phyloP scores from a whole-genome alignment of 169 alveolate species.

The Eimeria zaria region DNA sequence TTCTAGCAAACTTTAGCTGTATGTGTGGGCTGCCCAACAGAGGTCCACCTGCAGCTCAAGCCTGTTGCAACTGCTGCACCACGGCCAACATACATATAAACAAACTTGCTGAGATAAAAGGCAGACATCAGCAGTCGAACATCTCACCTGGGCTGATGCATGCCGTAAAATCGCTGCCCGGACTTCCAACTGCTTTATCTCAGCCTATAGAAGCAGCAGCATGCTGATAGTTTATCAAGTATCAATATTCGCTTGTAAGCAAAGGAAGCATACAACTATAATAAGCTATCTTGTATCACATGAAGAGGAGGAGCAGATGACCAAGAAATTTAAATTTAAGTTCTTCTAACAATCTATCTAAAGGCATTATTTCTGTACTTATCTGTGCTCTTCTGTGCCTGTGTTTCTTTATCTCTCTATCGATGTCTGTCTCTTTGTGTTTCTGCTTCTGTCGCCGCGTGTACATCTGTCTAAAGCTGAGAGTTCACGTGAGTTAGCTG shows the following conservation, averaged over 20 bases:
- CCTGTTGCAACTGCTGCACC: neutral
- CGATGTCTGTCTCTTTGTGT: neutral
- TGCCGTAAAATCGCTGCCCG: conserved; percentile 64
- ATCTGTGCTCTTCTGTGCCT: neutral
- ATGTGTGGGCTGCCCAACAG: neutral
- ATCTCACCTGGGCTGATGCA: conserved; percentile 10
- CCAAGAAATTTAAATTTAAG: too few species aligned
- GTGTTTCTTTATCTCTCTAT: too few species aligned
- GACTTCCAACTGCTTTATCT: conserved; percentile 70
- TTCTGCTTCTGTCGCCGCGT: neutral
- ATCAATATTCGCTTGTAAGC: too few species aligned
- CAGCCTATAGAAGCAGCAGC: conserved; percentile 32
- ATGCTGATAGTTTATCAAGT: too few species aligned
- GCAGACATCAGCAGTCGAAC: neutral
- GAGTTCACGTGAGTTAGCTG: neutral
- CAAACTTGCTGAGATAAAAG: neutral
- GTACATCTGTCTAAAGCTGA: neutral
- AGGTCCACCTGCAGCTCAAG: neutral
- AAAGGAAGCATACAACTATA: too few species aligned
- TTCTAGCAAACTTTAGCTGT: neutral
- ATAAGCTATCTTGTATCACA: too few species aligned
- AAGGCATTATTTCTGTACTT: too few species aligned
- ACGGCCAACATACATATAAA: neutral
- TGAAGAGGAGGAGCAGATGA: too few species aligned
- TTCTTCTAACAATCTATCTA: too few species aligned